Percentiles rank a stretch among this genome's conserved stretches.
These are phyloP conservation scores for Paratinospora sagittata DNA, from an alignment of 164 flowering plant species.

Conservation along the genomic window DNA sequence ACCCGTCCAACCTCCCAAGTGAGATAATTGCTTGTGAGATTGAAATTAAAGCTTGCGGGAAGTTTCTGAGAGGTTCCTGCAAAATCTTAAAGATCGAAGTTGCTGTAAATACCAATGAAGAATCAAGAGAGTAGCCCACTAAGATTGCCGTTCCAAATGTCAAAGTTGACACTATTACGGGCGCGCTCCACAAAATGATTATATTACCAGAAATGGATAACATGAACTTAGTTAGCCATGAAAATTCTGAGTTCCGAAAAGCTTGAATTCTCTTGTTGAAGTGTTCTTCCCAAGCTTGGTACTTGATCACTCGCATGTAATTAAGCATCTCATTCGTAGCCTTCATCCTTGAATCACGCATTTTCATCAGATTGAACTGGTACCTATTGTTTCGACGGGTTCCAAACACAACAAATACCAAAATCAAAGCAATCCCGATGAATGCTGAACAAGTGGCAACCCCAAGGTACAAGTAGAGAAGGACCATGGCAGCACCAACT, in stretches of 20 bases:
- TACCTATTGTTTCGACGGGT: slow-evolving; percentile 49
- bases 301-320: slow-evolving; percentile 90
- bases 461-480: slow-evolving; percentile 62
- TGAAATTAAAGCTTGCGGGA: slow-evolving; percentile 85
- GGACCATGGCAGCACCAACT: slow-evolving; percentile 51
- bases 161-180: slow-evolving; percentile 40
- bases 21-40: slow-evolving; percentile 89
- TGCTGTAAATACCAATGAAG: slow-evolving; percentile 72
- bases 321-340: slow-evolving; percentile 90
- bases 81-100: slow-evolving; percentile 68
- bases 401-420: slow-evolving; percentile 51
- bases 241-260: slow-evolving; percentile 59
- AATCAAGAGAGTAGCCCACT: slow-evolving; percentile 54
- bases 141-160: slow-evolving; percentile 41
- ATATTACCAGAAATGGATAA: slow-evolving; percentile 58
- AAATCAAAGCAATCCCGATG: slow-evolving; percentile 37
- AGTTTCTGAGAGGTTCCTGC: slow-evolving; percentile 86
- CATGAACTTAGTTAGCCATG: slow-evolving; percentile 74
- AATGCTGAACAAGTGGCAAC: slow-evolving; percentile 40
- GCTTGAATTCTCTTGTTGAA: slow-evolving; percentile 56
- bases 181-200: slow-evolving; percentile 73
- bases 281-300: slow-evolving; percentile 97
- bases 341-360: slow-evolving; percentile 77
- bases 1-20: slow-evolving; percentile 61
- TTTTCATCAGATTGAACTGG: slow-evolving; percentile 59